phyloP scores from a whole-genome alignment of 2,329 filamentous ascomycete genomes.

The Exophiala calicioides region DNA sequence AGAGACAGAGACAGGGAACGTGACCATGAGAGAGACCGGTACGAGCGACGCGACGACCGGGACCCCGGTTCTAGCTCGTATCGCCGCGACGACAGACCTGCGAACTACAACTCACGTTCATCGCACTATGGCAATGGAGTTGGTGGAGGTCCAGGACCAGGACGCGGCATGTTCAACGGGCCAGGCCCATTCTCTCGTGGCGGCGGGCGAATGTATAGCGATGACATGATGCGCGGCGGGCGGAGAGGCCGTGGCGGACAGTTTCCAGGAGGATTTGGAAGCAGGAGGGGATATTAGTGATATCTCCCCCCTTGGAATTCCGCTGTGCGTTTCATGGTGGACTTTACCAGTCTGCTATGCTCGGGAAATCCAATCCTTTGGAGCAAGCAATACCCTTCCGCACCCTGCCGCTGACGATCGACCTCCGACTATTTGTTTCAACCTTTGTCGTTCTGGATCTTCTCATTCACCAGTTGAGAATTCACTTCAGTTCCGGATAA shows the following conservation, averaged over 20 bases:
- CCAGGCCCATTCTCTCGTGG: conserved; percentile 16
- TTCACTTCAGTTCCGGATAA: too few species aligned
- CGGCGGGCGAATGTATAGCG: conserved; percentile 22
- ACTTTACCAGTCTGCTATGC: too few species aligned
- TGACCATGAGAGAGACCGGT: conserved; percentile 22
- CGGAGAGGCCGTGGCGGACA: conserved; percentile 62
- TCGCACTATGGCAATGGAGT: conserved; percentile 32
- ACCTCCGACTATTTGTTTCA: too few species aligned
- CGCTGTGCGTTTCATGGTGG: neutral
- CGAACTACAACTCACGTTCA: conserved; percentile 21
- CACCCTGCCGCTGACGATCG: too few species aligned
- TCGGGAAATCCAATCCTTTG: too few species aligned
- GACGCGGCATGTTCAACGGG: conserved; percentile 17
- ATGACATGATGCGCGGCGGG: conserved; percentile 52
- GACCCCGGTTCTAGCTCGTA: conserved; percentile 13
- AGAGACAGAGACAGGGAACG: conserved; percentile 20
- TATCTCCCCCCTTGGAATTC: neutral
- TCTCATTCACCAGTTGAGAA: too few species aligned
- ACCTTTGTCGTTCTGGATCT: too few species aligned
- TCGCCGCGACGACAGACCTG: conserved; percentile 12
- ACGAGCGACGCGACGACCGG: conserved; percentile 26
- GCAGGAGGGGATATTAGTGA: conserved; percentile 23
- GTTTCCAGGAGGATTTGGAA: too few species aligned
- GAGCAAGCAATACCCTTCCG: too few species aligned
- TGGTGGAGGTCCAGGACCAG: conserved; percentile 13